Base-by-base conservation (phyloP, 306 rosid genomes). In the Psophocarpus tetragonolobus region DNA sequence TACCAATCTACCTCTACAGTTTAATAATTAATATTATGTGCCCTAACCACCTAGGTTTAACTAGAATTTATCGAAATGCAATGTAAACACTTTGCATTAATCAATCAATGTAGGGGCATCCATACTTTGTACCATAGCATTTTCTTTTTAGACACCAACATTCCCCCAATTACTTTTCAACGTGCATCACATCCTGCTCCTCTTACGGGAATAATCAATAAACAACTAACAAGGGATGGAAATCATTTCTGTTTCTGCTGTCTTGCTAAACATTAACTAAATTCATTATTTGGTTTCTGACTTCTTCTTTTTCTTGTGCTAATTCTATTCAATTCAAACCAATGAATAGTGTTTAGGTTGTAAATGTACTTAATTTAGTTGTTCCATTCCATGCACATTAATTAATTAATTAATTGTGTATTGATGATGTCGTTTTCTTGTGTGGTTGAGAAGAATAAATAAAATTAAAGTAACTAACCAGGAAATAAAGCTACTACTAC, bases 341-440 rank as follows among this genome's bases (percentile, higher is more conserved):
- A 76, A 21, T 41, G 77, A 51, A 76, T 35, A 53, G 66, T 65
- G n/a, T 57, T 39, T 70, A 0, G 61, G 60, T 66, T 56, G 68
- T 2, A 29, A 29, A 27, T 45, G 45, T 27, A 45, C 35, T 54
- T 74, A 11, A 44, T 67, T 29, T 56, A 29, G 8, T 27, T 13
- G 32, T 12, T 78, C 57, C 60, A 32, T 68, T 56, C 50, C 33
- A 36, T 27, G 35, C 29, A 6, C 20, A 13, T n/a, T 11, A 6
- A n/a, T n/a, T 51, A 1, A n/a, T 14, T n/a, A n/a, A 74, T 61
- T 61, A 44, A 73, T 23, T 38, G 33, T 57, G 63, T 73, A 73
- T 57, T 73, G 39, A 74, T 73, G 68, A 47, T 71, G 66, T 48
- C 47, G 26, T 35, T 71, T 62, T 71, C 73, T 26, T 35, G 72